Base-by-base conservation (phyloP, 257 asterid species). In the Verbena officinalis region DNA sequence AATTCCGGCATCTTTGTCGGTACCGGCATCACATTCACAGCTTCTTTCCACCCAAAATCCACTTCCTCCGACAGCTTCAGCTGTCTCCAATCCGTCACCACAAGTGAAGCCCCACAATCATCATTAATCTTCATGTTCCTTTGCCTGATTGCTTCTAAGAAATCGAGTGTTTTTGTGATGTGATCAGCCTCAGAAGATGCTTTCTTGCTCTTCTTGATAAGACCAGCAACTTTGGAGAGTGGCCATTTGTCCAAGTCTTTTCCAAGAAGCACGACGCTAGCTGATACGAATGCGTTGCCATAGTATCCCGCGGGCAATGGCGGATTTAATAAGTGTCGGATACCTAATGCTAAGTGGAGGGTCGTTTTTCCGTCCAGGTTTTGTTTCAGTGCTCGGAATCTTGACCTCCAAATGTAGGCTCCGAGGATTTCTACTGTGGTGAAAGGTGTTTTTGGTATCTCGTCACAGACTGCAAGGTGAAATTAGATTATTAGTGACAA, bases 31-130 rank as follows among this genome's bases (percentile, higher is more conserved):
- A 58, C 38, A 20, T 58, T 58, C 50, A 58, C 64, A 1, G 23
- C 12, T 17, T 12, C 62, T 10, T 2, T 17, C 46, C 33, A 38
- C 13, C 64, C 64, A 15, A 58, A 38, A 58, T 58, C 64, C 49
- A 58, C 21, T 38, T 58, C 64, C 6, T 38, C 64, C 64, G 40
- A 12, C 20, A 58, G 33, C 64, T 58, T 58, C 50, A 58, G 30
- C 36, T 58, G 64, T 34, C 64, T 38, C 64, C 64, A 58, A 12
- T 58, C 64, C 14, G 64, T 58, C 64, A 58, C 20, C 34, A 58
- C 50, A 27, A 58, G 0, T 5, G 50, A 39, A 5, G 64, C 64
- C 22, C 64, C 64, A 20, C 34, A 11, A 7, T 20, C 64, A 3
- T 58, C 64, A n/a, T n/a, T n/a, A 11, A 58, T 9, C 50, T 20